These are phyloP conservation scores for Cryptococcus neoformans DNA, from an alignment of 1,284 basidiomycete species.

Conservation along the genomic window DNA sequence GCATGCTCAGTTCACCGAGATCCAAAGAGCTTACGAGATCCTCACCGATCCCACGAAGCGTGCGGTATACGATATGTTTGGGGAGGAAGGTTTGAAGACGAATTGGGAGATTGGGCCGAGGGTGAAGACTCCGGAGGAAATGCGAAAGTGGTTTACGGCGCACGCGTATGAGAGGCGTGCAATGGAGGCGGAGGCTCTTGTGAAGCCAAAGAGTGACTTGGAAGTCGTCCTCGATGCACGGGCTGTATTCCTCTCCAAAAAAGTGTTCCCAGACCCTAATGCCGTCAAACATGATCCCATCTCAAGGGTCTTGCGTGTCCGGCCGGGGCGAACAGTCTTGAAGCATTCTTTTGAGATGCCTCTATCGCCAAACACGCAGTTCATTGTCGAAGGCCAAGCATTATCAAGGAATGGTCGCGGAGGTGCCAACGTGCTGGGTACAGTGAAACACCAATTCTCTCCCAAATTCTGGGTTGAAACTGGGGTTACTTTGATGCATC, in stretches of 20 bases:
- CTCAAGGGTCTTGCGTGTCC: slow-evolving; percentile 31
- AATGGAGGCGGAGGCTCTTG: slow-evolving; percentile 52
- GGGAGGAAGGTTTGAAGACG: slow-evolving; percentile 54
- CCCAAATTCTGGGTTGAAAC: slow-evolving; percentile 48
- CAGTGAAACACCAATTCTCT: slow-evolving; percentile 53
- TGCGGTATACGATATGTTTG: slow-evolving; percentile 56
- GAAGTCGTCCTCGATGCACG: slow-evolving; percentile 42
- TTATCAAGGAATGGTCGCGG: slow-evolving; percentile 46
- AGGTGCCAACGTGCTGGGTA: slow-evolving; percentile 53
- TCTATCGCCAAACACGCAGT: slow-evolving; percentile 34
- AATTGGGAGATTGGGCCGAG: slow-evolving; percentile 52
- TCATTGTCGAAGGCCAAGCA: slow-evolving; percentile 48
- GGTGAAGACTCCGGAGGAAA: slow-evolving; percentile 50
- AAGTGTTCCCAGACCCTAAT: slow-evolving; percentile 35
- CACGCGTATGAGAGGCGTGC: slow-evolving; percentile 48
- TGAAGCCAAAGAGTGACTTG: slow-evolving; percentile 52
- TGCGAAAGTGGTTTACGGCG: slow-evolving; percentile 50
- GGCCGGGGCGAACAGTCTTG: slow-evolving; percentile 40
- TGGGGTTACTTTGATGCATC: slow-evolving; percentile 46
- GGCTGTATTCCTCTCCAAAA: slow-evolving; percentile 40
- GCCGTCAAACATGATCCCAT: slow-evolving; percentile 30
- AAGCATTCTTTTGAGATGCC: slow-evolving; percentile 49
- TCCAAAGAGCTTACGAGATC: slow-evolving; percentile 49
- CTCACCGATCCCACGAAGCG: slow-evolving; percentile 52
- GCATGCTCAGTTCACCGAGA: slow-evolving; percentile 37